Percentiles rank a stretch among this genome's conserved stretches.
Evolutionary conservation across 768 basidiomycete species (phyloP).

Genomic region (Collybiopsis confluens): DNA sequence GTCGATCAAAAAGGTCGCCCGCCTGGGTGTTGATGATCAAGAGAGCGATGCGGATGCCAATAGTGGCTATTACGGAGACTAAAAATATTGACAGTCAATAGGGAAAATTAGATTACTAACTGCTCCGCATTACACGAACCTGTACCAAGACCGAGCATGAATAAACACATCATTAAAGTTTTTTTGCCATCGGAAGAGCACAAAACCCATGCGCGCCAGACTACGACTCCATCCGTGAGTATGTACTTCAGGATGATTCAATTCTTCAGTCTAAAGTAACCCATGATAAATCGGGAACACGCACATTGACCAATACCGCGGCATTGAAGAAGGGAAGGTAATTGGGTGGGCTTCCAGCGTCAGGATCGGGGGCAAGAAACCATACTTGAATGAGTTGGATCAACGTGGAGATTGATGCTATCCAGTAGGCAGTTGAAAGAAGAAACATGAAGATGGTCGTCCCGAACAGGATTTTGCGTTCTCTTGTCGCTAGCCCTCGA

Average conservation of each 20-base stretch:
- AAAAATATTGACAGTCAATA: neutral
- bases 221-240: slow-evolving; percentile 6
- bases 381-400: slow-evolving; percentile 2
- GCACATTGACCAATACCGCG: neutral
- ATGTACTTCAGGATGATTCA: neutral
- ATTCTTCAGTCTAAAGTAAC: neutral
- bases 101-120: neutral
- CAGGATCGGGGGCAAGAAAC: neutral
- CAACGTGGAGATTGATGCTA: neutral
- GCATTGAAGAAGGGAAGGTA: slow-evolving; percentile 7
- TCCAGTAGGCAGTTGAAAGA: neutral
- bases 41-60: neutral
- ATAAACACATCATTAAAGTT: neutral
- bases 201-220: slow-evolving; percentile 8
- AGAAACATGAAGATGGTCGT: slow-evolving; percentile 5
- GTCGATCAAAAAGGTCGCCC: neutral
- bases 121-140: neutral
- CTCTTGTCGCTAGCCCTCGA: neutral
- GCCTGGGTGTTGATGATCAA: neutral
- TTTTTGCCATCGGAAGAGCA: neutral
- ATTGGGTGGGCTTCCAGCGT: neutral
- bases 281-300: neutral
- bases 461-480: slow-evolving; percentile 5
- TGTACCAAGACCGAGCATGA: neutral
- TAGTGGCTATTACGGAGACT: neutral